phyloP scores from a whole-genome alignment of 1,284 basidiomycete species.

The Takashimella koratensis region DNA sequence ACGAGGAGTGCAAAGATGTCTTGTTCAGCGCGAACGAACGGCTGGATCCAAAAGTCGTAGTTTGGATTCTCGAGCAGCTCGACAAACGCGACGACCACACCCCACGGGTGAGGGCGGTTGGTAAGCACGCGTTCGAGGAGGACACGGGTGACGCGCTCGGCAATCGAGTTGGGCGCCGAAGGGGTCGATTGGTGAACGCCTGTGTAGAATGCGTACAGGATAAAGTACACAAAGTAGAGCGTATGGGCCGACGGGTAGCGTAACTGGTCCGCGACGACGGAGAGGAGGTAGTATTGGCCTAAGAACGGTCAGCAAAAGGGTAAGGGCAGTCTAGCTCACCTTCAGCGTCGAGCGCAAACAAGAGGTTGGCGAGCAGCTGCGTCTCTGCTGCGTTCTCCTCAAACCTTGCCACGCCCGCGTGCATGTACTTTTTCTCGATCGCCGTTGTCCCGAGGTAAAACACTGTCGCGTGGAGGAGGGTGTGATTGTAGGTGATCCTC shows the following conservation, averaged over 20 bases:
- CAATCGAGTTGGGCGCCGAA: constrained; percentile 53
- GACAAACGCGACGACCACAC: constrained; percentile 87
- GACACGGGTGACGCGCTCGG: constrained; percentile 86
- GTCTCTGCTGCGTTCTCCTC: constrained; percentile 75
- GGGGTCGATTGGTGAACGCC: constrained; percentile 14
- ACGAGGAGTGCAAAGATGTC: constrained; percentile 44
- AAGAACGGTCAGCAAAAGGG: constrained; percentile 2
- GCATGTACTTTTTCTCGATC: constrained; percentile 72
- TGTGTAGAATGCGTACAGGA: constrained; percentile 73
- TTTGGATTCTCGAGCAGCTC: constrained; percentile 55
- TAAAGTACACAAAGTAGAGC: constrained; percentile 86
- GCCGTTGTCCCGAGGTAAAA: constrained; percentile 91
- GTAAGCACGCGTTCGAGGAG: constrained; percentile 91
- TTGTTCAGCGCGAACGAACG: constrained; percentile 45
- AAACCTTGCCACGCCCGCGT: constrained; percentile 74
- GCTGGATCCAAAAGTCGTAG: constrained; percentile 49
- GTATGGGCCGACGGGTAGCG: constrained; percentile 97
- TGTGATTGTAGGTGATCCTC: constrained; percentile 77
- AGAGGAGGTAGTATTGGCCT: constrained; percentile 92
- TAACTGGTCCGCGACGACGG: constrained; percentile 85
- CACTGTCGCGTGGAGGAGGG: constrained; percentile 86
- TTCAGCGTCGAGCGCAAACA: constrained; percentile 81
- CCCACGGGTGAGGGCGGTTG: constrained; percentile 96
- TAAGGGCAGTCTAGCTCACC: constrained; percentile 54
- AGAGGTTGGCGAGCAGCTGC: constrained; percentile 73